Conservation (phyloP, 257 asterid genomes). For the Forsythia suspensa region DNA sequence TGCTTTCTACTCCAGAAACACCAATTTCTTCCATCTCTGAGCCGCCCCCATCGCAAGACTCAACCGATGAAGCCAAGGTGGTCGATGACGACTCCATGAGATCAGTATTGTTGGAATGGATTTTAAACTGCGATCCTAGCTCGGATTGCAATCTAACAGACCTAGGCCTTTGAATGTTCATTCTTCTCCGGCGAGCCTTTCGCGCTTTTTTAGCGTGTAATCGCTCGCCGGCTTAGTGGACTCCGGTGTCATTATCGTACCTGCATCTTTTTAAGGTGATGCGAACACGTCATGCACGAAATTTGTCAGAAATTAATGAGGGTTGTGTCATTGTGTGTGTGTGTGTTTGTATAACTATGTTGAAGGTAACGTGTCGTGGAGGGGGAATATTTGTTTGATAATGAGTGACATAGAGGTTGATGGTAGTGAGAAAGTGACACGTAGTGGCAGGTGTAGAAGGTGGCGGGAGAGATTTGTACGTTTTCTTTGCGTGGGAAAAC, state of each 20-base stretch:
- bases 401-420: neutral
- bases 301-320: neutral
- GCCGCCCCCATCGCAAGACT: neutral
- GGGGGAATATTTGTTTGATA: neutral
- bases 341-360: neutral
- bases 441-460: conserved; percentile 2
- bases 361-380: conserved; percentile 18
- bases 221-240: neutral
- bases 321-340: neutral
- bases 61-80: neutral
- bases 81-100: neutral
- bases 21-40: neutral
- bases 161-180: neutral
- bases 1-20: neutral
- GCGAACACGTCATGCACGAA: neutral
- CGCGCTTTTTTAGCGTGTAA: neutral
- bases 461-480: neutral
- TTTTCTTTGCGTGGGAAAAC: too few species aligned
- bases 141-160: neutral
- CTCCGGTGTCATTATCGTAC: neutral
- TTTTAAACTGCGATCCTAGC: neutral
- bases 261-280: neutral
- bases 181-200: conserved; percentile 17
- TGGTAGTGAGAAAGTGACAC: conserved; percentile 12
- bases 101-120: too few species aligned